Conservation (phyloP, 371 early-diverging fungal species). For the Coemansia sp. region DNA sequence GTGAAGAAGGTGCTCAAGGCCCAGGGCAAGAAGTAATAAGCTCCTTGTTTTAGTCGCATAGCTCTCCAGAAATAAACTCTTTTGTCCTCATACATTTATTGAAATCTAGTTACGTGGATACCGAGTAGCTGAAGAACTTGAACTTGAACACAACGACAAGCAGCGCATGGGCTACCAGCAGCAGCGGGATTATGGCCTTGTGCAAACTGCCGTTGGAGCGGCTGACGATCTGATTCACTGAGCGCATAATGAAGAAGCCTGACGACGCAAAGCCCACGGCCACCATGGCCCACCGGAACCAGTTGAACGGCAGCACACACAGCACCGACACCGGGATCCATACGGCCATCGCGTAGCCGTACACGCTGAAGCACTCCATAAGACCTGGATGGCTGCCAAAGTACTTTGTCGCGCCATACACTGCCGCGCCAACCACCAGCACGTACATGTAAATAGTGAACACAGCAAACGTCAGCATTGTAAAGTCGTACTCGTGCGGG, state of each 20-base stretch:
- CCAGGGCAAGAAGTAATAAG: constrained; percentile 53
- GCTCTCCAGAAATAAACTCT: not conserved
- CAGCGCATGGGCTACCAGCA: constrained; percentile 66
- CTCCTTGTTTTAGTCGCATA: not conserved
- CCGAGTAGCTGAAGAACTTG: constrained; percentile 64
- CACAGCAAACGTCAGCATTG: constrained; percentile 75
- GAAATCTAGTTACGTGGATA: constrained; percentile 15
- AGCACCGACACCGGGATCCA: constrained; percentile 91
- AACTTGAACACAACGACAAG: constrained; percentile 79
- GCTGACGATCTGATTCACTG: constrained; percentile 48
- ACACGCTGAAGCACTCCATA: constrained; percentile 79
- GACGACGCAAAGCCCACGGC: constrained; percentile 48
- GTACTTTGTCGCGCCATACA: constrained; percentile 84
- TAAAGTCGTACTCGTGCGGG: constrained; percentile 72
- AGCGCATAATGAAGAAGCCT: constrained; percentile 51
- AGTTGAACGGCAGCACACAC: constrained; percentile 51
- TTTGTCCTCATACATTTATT: not conserved
- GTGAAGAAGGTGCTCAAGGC: constrained; percentile 96
- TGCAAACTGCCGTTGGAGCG: constrained; percentile 50
- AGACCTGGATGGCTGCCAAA: constrained; percentile 77
- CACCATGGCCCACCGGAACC: constrained; percentile 51
- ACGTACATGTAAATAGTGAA: constrained; percentile 80
- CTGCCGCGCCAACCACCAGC: constrained; percentile 64
- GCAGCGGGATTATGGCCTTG: constrained; percentile 61
- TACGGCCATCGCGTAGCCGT: constrained; percentile 87